phyloP scores from a whole-genome alignment of 202 grass and related monocot genomes.

The Carex arenaria region DNA sequence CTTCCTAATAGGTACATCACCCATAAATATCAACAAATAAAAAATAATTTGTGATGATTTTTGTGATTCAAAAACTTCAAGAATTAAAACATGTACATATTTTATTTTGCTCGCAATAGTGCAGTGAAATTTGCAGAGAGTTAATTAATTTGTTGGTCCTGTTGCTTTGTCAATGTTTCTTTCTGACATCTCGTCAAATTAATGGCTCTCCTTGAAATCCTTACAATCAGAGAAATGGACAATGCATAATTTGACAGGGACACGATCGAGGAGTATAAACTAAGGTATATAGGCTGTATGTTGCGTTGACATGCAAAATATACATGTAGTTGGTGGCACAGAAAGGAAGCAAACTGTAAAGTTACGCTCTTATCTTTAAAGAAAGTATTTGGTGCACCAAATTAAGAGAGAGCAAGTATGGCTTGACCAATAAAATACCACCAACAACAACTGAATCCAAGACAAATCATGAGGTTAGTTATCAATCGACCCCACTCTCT shows the following conservation, averaged over 20 bases:
- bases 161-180: neutral
- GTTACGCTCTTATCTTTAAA: neutral
- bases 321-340: neutral
- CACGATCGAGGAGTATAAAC: neutral
- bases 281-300: neutral
- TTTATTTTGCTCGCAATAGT: neutral
- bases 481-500: constrained; percentile 10
- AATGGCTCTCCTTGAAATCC: neutral
- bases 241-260: neutral
- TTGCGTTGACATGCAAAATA: neutral
- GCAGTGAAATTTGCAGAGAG: neutral
- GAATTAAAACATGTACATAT: neutral
- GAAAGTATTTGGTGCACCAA: constrained; percentile 24
- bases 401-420: constrained; percentile 16
- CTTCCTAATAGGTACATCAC: neutral
- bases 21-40: neutral
- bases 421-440: neutral
- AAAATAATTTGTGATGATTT: neutral
- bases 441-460: constrained; percentile 1
- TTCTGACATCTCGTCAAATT: neutral
- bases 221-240: neutral
- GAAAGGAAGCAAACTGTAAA: neutral
- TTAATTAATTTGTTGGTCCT: neutral
- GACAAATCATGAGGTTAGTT: constrained; percentile 14
- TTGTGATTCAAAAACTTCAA: neutral